These are phyloP conservation scores for Botrytis byssoidea DNA, from an alignment of 2,329 filamentous ascomycete species.

Conservation along the genomic window DNA sequence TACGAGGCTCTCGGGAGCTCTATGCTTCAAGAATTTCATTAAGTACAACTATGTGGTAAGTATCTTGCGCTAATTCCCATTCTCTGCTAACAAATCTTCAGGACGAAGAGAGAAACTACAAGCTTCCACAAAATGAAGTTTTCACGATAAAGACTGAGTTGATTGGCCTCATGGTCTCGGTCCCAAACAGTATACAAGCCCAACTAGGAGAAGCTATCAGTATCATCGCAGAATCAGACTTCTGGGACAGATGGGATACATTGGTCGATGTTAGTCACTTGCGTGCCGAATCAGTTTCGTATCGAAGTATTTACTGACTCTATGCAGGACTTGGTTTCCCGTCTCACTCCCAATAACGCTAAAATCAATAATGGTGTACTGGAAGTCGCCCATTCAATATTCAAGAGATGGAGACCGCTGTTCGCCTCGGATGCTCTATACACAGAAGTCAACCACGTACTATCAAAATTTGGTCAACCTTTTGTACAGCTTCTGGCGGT, in stretches of 20 bases:
- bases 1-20: constrained; percentile 80
- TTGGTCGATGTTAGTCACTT: constrained; percentile 66
- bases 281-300: background rate
- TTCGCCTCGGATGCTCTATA: constrained; percentile 92
- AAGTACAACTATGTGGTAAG: constrained; percentile 83
- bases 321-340: constrained; percentile 75
- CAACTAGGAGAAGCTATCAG: constrained; percentile 97
- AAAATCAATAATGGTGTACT: constrained; percentile 90
- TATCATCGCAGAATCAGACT: constrained; percentile 96
- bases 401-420: constrained; percentile 90
- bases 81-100: constrained; percentile 39
- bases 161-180: constrained; percentile 93
- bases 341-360: constrained; percentile 77
- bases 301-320: constrained; percentile 24
- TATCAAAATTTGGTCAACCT: constrained; percentile 77
- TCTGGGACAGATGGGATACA: constrained; percentile 96
- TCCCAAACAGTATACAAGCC: constrained; percentile 81
- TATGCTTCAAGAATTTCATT: constrained; percentile 99
- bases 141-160: constrained; percentile 89
- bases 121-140: constrained; percentile 79
- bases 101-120: constrained; percentile 93
- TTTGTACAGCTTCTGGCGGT: constrained; percentile 79
- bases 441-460: constrained; percentile 93
- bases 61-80: constrained; percentile 27
- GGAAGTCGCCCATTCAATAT: constrained; percentile 97